Base-by-base conservation (phyloP, 129 eudicot species). In the Tagetes patula region DNA sequence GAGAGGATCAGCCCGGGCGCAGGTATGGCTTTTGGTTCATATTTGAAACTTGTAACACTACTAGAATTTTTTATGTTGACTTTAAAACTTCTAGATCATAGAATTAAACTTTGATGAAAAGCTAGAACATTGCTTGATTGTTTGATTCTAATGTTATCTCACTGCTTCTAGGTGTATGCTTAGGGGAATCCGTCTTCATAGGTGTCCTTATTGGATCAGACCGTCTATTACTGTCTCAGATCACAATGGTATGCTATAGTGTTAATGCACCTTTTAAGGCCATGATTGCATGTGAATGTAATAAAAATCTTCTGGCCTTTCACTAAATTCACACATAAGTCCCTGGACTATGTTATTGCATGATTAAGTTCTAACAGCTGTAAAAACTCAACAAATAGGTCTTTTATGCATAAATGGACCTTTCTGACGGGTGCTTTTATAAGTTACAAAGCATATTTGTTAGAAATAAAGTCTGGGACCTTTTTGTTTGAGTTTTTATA, bases 1-100 rank as follows among this genome's bases (percentile, higher is more conserved):
- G 98, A 78, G 98, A 90, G 77, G 90, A 86, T 74, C 98, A 84
- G 88, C 93, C 98, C 43, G 98, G 98, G 37, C 97, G 98, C 71
- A 94, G 98, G 98, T 94, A 86, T 73, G 70, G 31, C 8, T 62
- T 8, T 14, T 34, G 9, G 27, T 10, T 62, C 70, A 61, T 60
- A 3, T 61, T 34, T 60, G 38, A 36, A 61, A 61, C 46, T 38
- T 33, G 27, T 47, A 71, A 20, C 39, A 62, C 38, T 46, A 43
- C 48, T 10, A 73, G 10, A 12, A 72, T 46, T 52, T 14, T 46
- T 60, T 5, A 6, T 73, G 27, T 43, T 30, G 39, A 33, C 12
- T 50, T 63, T 46, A 10, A 32, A 67, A 42, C 33, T 46, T 30
- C 5, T 46, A 46, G 30, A 11, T 46, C 56, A 30, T 10, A 45